A percentile compares a stretch with the other conserved stretches of the same genome.
Evolutionary conservation across 306 rosid species (phyloP).

Genomic region (Gillenia trifoliata): DNA sequence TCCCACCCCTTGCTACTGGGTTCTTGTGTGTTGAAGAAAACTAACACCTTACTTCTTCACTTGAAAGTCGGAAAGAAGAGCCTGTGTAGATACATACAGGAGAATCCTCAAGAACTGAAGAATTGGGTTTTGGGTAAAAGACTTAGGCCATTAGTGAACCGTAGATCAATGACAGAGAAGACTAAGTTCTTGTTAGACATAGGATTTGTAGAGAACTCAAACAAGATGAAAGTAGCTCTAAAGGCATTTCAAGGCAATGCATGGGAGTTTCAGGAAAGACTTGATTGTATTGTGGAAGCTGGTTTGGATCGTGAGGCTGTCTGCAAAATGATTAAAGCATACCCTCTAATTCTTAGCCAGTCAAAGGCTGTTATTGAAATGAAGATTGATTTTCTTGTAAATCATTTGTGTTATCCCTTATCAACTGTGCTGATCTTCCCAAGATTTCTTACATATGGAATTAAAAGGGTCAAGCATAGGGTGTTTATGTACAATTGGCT

Average conservation of each 20-base stretch:
- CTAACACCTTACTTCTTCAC: slow-evolving; percentile 38
- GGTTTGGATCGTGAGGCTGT: no score
- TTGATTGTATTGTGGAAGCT: no score
- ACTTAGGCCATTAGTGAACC: slow-evolving; percentile 29
- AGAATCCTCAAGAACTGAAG: slow-evolving; percentile 55
- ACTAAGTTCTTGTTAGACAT: no score
- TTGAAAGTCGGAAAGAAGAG: slow-evolving; percentile 70
- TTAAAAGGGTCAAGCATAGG: slow-evolving; percentile 46
- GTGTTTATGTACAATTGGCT: slow-evolving; percentile 58
- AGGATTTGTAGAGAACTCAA: no score
- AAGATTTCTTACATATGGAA: slow-evolving; percentile 37
- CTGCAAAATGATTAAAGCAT: no score
- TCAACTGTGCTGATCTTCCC: slow-evolving; percentile 45
- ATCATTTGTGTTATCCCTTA: slow-evolving; percentile 45
- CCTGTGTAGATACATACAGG: slow-evolving; percentile 38
- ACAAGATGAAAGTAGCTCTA: no score
- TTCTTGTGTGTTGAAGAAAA: slow-evolving; percentile 45
- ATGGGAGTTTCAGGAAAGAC: no score
- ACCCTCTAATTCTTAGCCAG: no score
- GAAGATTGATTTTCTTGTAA: no score
- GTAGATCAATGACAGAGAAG: neutral
- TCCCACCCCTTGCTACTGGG: slow-evolving; percentile 52
- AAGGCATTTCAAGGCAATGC: no score
- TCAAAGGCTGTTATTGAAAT: no score
- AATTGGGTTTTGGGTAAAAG: slow-evolving; percentile 54